Conservation (phyloP, 169 alveolate genomes). For the Plasmodium berghei region DNA sequence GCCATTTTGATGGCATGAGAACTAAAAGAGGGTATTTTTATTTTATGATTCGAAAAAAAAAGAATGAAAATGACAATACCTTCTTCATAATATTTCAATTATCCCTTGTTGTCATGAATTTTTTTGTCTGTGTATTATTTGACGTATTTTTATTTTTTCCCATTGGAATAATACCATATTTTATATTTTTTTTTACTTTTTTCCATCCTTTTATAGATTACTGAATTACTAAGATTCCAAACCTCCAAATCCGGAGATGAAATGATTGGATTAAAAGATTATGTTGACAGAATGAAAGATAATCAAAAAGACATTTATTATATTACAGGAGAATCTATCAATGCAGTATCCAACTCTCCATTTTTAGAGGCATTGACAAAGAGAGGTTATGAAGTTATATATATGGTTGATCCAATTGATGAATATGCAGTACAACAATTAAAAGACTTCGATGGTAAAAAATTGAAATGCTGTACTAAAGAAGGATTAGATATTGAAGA, state of each 20-base stretch:
- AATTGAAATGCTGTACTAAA: constrained; percentile 97
- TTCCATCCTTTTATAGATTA: constrained; percentile 81
- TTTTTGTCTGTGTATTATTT: background rate
- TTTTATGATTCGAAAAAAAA: too few species aligned
- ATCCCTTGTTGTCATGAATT: background rate
- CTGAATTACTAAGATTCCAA: constrained; percentile 98
- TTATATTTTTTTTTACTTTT: background rate
- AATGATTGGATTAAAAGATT: constrained; percentile 96
- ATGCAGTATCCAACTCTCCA: constrained; percentile 97
- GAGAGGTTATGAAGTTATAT: constrained; percentile 97
- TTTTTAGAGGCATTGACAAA: constrained; percentile 98
- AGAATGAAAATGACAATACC: too few species aligned
- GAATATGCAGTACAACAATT: constrained; percentile 99
- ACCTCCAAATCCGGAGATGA: constrained; percentile 99
- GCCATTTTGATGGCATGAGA: too few species aligned
- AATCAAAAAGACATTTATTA: constrained; percentile 98
- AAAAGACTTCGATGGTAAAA: constrained; percentile 98
- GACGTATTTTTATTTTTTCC: too few species aligned
- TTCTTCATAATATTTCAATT: background rate
- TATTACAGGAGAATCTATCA: constrained; percentile 99
- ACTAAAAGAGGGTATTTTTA: too few species aligned
- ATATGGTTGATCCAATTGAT: constrained; percentile 99
- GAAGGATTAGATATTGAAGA: constrained; percentile 97
- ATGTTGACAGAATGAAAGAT: constrained; percentile 99
- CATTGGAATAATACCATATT: background rate